Base-by-base conservation (phyloP, 164 flowering plant species). In the Saururus chinensis region DNA sequence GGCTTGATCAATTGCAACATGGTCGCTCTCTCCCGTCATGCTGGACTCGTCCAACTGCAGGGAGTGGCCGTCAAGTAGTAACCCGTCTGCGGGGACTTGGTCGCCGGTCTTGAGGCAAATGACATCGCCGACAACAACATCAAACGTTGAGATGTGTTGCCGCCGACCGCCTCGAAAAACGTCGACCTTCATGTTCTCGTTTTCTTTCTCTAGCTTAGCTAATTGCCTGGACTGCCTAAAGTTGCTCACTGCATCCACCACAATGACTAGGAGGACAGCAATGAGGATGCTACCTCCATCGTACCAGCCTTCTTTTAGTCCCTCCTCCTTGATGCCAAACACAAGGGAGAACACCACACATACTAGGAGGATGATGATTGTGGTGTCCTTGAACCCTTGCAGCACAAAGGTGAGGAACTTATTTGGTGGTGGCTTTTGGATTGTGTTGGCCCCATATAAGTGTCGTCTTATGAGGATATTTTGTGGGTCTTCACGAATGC, bases 121-220 rank as follows among this genome's bases (percentile, higher is more conserved):
- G 66, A 90, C 84, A 80, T 93, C 99, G 42, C 99, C 97, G 66
- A 90, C 96, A 72, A 90, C 97, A 59, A 93, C 53, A 57, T 93
- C 97, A 75, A 83, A 93, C 69, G 90, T 88, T 57, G 97, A 93
- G 51, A 85, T 67, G 55, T 80, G 77, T 59, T 80, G 68, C 71
- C 96, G 77, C 72, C 87, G 78, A 22, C 97, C 97, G 60, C 85
- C 89, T 78, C 97, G 81, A 19, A 83, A 63, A 23, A 85, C 95
- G 20, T 55, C 57, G 0, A 55, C 57, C 9, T 68, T 67, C 52
- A 35, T 71, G 62, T 73, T 71, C 21, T 72, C 51, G 20, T 48
- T 59, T 20, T 40, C 51, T 10, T 40, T 59, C 1, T 45, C 48
- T 13, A 59, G 51, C 68, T 75, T 67, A 49, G 77, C 82, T 23